These are phyloP conservation scores for Calonectria ilicicola DNA, from an alignment of 2,329 filamentous ascomycete species.

Conservation along the genomic window DNA sequence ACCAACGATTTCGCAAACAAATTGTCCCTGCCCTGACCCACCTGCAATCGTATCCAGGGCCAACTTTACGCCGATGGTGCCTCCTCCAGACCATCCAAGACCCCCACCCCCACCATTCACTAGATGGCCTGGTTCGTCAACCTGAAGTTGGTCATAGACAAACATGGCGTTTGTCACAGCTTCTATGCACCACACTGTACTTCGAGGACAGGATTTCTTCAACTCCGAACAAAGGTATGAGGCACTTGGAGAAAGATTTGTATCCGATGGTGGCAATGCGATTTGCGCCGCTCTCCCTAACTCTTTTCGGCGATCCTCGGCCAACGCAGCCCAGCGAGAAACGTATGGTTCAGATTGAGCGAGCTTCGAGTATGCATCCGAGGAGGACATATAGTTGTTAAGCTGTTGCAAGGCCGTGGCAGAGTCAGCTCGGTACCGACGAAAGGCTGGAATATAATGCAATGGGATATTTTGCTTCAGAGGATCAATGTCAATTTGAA, in stretches of 20 bases:
- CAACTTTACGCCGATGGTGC: constrained; percentile 78
- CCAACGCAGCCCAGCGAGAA: constrained; percentile 9
- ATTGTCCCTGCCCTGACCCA: constrained; percentile 53
- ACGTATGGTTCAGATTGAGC: background rate
- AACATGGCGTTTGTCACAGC: constrained; percentile 76
- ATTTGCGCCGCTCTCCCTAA: background rate
- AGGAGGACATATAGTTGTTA: background rate
- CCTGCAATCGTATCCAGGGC: constrained; percentile 55
- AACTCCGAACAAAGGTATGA: constrained; percentile 8
- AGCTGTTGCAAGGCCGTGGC: constrained; percentile 64
- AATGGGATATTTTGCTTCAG: constrained; percentile 78
- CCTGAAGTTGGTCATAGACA: constrained; percentile 77
- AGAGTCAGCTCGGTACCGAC: constrained; percentile 74
- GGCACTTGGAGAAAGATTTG: background rate
- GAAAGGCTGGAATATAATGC: constrained; percentile 75
- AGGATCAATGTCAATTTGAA: constrained; percentile 73
- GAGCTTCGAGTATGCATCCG: background rate
- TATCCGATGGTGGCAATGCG: background rate
- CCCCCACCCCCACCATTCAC: constrained; percentile 84
- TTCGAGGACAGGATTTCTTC: constrained; percentile 39
- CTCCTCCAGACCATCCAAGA: constrained; percentile 82
- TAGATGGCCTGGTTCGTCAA: constrained; percentile 75
- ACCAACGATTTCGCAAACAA: constrained; percentile 62
- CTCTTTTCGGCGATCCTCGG: background rate
- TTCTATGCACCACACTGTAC: constrained; percentile 78